Conservation (phyloP, 1,284 basidiomycete genomes). For the Ustilago vetiveriae region DNA sequence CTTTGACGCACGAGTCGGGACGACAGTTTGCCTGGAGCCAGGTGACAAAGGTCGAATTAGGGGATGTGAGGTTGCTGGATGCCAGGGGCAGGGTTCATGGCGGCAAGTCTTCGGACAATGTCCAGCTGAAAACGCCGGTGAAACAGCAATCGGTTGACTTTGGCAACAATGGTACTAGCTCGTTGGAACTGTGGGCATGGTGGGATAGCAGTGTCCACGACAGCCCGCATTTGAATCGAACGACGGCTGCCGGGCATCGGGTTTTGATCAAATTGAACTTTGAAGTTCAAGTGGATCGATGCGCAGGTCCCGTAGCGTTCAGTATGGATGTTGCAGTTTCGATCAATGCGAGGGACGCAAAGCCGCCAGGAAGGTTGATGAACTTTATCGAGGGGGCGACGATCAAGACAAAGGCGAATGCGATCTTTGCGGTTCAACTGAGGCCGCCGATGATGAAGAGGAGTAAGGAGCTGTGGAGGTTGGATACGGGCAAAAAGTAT, state of each 20-base stretch:
- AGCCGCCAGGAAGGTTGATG: conserved; percentile 82
- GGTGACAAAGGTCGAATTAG: conserved; percentile 79
- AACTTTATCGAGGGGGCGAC: conserved; percentile 67
- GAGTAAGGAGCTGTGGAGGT: conserved; percentile 87
- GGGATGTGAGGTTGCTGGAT: conserved; percentile 85
- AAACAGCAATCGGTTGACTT: conserved; percentile 57
- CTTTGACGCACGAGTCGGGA: conserved; percentile 86
- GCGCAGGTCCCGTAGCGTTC: conserved; percentile 84
- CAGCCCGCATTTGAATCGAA: conserved; percentile 83
- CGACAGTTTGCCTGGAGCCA: conserved; percentile 85
- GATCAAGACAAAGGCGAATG: conserved; percentile 73
- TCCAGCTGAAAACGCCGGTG: conserved; percentile 43
- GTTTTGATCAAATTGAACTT: conserved; percentile 81
- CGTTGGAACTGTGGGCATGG: conserved; percentile 68
- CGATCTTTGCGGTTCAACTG: conserved; percentile 81
- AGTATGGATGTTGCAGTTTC: conserved; percentile 84
- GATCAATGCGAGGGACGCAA: conserved; percentile 86
- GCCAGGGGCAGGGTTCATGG: conserved; percentile 82
- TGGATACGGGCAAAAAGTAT: conserved; percentile 92
- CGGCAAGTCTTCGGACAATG: conserved; percentile 70
- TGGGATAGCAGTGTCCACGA: conserved; percentile 97
- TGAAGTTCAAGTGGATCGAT: conserved; percentile 82
- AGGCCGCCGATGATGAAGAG: conserved; percentile 86
- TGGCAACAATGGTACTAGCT: conserved; percentile 50
- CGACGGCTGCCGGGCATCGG: conserved; percentile 80